Base-by-base conservation (phyloP, 208 protist species). In the Trypanosoma rangeli region DNA sequence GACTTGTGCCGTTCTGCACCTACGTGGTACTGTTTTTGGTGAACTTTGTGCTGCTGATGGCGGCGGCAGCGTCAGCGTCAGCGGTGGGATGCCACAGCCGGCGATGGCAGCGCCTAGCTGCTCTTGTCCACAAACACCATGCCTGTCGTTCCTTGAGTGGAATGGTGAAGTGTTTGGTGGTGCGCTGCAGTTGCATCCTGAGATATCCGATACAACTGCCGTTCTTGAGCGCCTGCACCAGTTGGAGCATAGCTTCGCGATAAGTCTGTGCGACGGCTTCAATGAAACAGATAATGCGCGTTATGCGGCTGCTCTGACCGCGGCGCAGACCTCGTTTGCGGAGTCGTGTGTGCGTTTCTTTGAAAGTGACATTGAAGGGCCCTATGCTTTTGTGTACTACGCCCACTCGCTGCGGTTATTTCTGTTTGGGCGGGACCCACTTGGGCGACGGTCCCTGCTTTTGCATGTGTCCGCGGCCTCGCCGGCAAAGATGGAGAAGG, bases 161-260 rank as follows among this genome's bases (percentile, higher is more conserved):
- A 96, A 96, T 69, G 91, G 91, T 0, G 91, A 96, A 65, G 87
- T 96, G 42, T 96, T 96, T 67, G 82, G 83, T 44, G 91, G 91
- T 12, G 37, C 73, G 15, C 58, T 95, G 46, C 84, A 85, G 46
- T 79, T 86, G 3, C 73, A 87, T 18, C 74, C 81, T 48, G 82
- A 77, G 71, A 82, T 73, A n/a, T 92, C 84, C 16, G 90, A 95
- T 74, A 95, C 90, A 5, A 79, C 79, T 37, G 79, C 76, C 37
- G 50, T 95, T 52, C 84, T 84, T 18, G 78, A 75, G 52, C 74
- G 79, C 3, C 79, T 95, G 44, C 79, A 74, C 54, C 72, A 79
- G 53, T 64, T 94, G 57, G 87, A 95, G 79, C 60, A 64, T 22
- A 71, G 79, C 69, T 78, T 63, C 53, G 65, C 71, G 5, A 46